phyloP scores from a whole-genome alignment of 2,329 filamentous ascomycete genomes.

The Beauveria pseudobassiana region DNA sequence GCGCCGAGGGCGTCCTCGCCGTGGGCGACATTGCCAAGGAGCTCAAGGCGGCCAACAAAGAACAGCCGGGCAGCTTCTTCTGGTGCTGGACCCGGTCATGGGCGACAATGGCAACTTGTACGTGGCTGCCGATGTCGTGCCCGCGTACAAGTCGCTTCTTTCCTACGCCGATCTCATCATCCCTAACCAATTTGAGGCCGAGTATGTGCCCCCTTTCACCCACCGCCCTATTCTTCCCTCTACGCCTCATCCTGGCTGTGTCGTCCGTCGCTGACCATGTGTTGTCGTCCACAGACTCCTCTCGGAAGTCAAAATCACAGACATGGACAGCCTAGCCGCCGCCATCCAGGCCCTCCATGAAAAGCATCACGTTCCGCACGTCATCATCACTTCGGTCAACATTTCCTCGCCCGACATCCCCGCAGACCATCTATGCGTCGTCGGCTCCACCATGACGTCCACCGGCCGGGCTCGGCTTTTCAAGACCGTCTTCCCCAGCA shows the following conservation, averaged over 20 bases:
- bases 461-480: constrained; percentile 70
- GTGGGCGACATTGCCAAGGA: constrained; percentile 80
- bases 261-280: not conserved
- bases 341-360: constrained; percentile 74
- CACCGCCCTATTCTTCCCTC: not conserved
- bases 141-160: constrained; percentile 76
- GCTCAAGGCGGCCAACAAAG: constrained; percentile 57
- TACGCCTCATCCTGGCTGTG: too few species aligned
- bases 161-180: constrained; percentile 82
- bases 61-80: constrained; percentile 72
- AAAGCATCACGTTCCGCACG: constrained; percentile 70
- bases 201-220: constrained; percentile 44
- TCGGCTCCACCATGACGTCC: constrained; percentile 66
- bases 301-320: constrained; percentile 74
- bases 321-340: constrained; percentile 61
- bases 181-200: constrained; percentile 95
- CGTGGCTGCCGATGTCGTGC: constrained; percentile 84
- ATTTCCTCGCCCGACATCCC: constrained; percentile 48
- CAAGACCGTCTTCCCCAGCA: constrained; percentile 74
- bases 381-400: constrained; percentile 86
- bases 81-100: constrained; percentile 98
- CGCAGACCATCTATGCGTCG: constrained; percentile 54
- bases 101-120: constrained; percentile 91
- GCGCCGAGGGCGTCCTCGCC: constrained; percentile 72
- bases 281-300: constrained; percentile 53